Evolutionary conservation across 2,329 filamentous ascomycete genomes (phyloP), one percentile per base, ranked within the genome.

Genomic region (Trichoderma semiorbis): DNA sequence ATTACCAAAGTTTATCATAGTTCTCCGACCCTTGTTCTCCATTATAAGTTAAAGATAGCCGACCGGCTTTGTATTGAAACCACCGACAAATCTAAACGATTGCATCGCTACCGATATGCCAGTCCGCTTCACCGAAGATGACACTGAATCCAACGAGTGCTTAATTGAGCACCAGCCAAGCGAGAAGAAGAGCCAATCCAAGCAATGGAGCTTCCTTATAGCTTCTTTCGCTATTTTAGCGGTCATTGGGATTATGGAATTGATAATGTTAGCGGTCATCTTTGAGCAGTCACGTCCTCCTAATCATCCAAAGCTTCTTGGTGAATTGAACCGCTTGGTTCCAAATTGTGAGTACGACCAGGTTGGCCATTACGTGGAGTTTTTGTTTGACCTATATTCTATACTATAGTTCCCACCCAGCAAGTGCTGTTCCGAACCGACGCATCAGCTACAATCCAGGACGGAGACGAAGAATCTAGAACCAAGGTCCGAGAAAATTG

Each of bases 291-390:
- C 58, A 28, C 18, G 7, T 8, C 30, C 32, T 30, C 21, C 21
- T 18, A 58, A 30, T 18, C 32, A 68, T 28, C 11, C 43, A 6
- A 34, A 55, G 18, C 34, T 26, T n/a, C 7, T 57, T 10, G n/a
- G 65, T 32, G 65, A 68, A 68, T 16, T 43, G 18, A 68, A 68
- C 14, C 32, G 58, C 58, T 43, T 68, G 50, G 53, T 68, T 39
- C 65, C 65, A 11, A 58, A n/a, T 12, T 68, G 65, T 68, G 14
- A 3, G 65, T 68, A 43, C 12, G 7, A 16, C 21, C 11, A 18
- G 26, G n/a, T 21, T 50, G 26, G 39, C 8, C 7, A 2, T 12
- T 6, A 16, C 10, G 10, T 8, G 24, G 14, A 68, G 12, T 21
- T 16, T 7, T 24, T 16, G 2, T 36, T 24, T 68, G 24, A 68